These are phyloP conservation scores for Taphrina wiesneri DNA, from an alignment of 1,139 yeast genomes.

Conservation along the genomic window DNA sequence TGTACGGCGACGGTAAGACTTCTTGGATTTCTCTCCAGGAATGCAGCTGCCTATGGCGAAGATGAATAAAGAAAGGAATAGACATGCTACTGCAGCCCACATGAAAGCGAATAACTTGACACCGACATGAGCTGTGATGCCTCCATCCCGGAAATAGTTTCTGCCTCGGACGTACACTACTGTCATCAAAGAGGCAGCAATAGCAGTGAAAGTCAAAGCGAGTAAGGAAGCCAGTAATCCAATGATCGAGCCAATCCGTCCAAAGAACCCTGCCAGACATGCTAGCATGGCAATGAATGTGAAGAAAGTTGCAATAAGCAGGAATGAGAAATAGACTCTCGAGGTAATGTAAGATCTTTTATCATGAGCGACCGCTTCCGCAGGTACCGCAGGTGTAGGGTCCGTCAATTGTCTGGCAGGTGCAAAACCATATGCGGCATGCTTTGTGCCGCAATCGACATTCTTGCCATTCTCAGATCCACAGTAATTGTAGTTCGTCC, in stretches of 20 bases:
- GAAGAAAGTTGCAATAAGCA: constrained; percentile 60
- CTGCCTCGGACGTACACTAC: constrained; percentile 67
- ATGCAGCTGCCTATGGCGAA: constrained; percentile 44
- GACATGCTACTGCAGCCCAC: constrained; percentile 61
- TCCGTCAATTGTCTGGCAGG: constrained; percentile 59
- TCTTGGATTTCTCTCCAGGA: constrained; percentile 11
- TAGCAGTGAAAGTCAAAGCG: not conserved
- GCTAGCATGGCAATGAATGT: constrained; percentile 54
- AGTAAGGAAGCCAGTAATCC: constrained; percentile 11
- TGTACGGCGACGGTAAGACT: constrained; percentile 2
- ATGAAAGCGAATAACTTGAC: constrained; percentile 61
- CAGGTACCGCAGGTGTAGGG: constrained; percentile 52
- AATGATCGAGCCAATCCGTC: constrained; percentile 10
- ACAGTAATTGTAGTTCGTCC: constrained; percentile 74
- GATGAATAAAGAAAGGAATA: constrained; percentile 47
- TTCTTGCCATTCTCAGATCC: constrained; percentile 52
- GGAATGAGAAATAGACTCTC: constrained; percentile 68
- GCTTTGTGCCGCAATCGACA: constrained; percentile 52
- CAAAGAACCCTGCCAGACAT: constrained; percentile 41
- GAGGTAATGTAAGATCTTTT: constrained; percentile 62
- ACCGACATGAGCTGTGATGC: constrained; percentile 56
- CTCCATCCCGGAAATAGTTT: constrained; percentile 55
- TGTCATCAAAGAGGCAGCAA: constrained; percentile 56
- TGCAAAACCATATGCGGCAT: constrained; percentile 67
- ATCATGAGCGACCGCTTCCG: constrained; percentile 51